phyloP scores from a whole-genome alignment of 495 filamentous ascomycete species.

The Oidiodendron maius region DNA sequence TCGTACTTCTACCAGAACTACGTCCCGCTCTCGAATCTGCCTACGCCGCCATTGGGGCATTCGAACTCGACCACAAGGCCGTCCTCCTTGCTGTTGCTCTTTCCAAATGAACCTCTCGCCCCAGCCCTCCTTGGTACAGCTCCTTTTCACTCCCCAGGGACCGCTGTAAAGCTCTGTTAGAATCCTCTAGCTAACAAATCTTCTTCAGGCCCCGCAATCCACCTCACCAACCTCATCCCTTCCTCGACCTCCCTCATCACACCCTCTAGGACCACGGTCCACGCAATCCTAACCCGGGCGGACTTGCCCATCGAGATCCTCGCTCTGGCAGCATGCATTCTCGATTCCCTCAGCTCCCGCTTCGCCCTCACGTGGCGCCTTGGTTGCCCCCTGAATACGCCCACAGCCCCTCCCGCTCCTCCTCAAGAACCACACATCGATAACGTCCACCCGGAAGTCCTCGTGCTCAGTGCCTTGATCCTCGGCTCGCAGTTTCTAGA shows the following conservation, averaged over 20 bases:
- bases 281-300: constrained; percentile 44
- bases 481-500: constrained; percentile 49
- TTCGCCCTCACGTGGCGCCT: constrained; percentile 49
- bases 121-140: constrained; percentile 40
- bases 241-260: constrained; percentile 42
- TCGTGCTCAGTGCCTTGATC: constrained; percentile 41
- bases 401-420: background rate
- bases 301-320: constrained; percentile 42
- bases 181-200: too few species aligned
- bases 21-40: constrained; percentile 52
- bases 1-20: constrained; percentile 51
- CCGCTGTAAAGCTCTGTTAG: constrained; percentile 7
- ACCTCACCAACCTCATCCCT: constrained; percentile 49
- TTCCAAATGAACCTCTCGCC: constrained; percentile 35
- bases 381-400: constrained; percentile 32
- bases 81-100: constrained; percentile 26
- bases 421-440: constrained; percentile 40
- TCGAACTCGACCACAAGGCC: constrained; percentile 33
- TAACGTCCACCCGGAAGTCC: constrained; percentile 45
- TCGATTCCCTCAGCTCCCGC: constrained; percentile 46
- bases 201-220: constrained; percentile 45
- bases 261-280: constrained; percentile 43
- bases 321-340: constrained; percentile 47
- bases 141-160: background rate
- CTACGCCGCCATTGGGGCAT: constrained; percentile 48